Conservation (phyloP, 345 rosid genomes). For the Sonneratia alba region DNA sequence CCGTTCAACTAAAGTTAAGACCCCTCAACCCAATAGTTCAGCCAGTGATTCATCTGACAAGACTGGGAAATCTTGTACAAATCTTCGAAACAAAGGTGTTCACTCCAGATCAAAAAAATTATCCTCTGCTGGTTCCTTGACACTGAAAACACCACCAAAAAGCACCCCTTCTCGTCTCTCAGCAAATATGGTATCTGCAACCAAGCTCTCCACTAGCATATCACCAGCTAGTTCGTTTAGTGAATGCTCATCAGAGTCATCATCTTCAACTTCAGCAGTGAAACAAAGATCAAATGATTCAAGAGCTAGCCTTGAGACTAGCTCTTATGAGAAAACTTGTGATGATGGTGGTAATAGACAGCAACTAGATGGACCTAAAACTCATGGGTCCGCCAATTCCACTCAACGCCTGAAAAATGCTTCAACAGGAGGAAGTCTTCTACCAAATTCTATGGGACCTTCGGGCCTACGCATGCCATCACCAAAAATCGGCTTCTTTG, state of each 20-base stretch:
- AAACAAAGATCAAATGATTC: conserved; percentile 34
- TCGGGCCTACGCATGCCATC: conserved; percentile 92
- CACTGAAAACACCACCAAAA: conserved; percentile 29
- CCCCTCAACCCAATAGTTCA: conserved; percentile 58
- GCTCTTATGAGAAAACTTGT: conserved; percentile 20
- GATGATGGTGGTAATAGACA: conserved; percentile 16
- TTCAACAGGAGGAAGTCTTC: conserved; percentile 24
- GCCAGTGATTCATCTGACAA: conserved; percentile 43
- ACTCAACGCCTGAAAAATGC: conserved; percentile 18
- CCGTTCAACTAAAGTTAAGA: conserved; percentile 40
- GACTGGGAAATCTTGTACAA: conserved; percentile 27
- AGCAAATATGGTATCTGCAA: conserved; percentile 32
- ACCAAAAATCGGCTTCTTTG: conserved; percentile 92
- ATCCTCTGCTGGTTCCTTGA: conserved; percentile 22
- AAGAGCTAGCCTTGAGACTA: conserved; percentile 33
- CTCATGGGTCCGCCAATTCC: conserved; percentile 15
- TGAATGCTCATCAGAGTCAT: conserved; percentile 65
- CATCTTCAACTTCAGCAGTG: conserved; percentile 46
- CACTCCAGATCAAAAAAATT: conserved; percentile 22
- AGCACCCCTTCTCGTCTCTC: conserved; percentile 29
- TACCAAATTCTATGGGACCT: conserved; percentile 43
- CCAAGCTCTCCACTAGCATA: conserved; percentile 37
- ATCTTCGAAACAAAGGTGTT: conserved; percentile 25
- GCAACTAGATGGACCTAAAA: conserved; percentile 22
- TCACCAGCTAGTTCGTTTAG: conserved; percentile 66